These are phyloP conservation scores for Eimeria nieschulzi DNA, from an alignment of 169 alveolate species.

Conservation along the genomic window DNA sequence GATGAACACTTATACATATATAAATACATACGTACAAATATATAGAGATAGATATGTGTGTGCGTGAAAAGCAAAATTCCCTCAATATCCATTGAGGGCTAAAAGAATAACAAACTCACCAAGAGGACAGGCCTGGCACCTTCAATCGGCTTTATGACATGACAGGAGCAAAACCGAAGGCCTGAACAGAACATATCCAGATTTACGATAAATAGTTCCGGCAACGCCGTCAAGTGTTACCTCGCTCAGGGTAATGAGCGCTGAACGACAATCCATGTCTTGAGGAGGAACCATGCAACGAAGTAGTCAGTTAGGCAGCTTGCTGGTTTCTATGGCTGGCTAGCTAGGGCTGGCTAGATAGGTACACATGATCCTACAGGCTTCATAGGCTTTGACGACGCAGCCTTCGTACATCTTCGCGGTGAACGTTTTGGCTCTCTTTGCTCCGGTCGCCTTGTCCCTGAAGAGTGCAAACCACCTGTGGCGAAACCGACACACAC, in stretches of 20 bases:
- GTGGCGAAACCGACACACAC: not conserved
- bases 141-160: constrained; percentile 11
- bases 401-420: constrained; percentile 39
- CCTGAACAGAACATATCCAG: not conserved
- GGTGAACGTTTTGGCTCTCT: not conserved
- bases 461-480: constrained; percentile 34
- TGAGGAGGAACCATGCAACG: too few species aligned
- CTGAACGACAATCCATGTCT: too few species aligned
- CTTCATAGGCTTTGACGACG: constrained; percentile 23
- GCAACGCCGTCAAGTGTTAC: too few species aligned
- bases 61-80: not conserved
- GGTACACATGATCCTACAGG: not conserved
- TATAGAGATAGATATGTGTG: not conserved
- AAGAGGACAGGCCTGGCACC: constrained; percentile 14
- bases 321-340: too few species aligned
- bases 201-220: not conserved
- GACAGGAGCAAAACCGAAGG: constrained; percentile 40
- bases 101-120: not conserved
- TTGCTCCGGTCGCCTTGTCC: constrained; percentile 27
- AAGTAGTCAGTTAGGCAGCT: too few species aligned
- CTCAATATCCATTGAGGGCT: not conserved
- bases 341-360: too few species aligned
- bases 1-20: not conserved
- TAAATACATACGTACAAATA: not conserved
- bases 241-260: too few species aligned